Conservation (phyloP, 208 protist genomes). For the Lotmaria passim region DNA sequence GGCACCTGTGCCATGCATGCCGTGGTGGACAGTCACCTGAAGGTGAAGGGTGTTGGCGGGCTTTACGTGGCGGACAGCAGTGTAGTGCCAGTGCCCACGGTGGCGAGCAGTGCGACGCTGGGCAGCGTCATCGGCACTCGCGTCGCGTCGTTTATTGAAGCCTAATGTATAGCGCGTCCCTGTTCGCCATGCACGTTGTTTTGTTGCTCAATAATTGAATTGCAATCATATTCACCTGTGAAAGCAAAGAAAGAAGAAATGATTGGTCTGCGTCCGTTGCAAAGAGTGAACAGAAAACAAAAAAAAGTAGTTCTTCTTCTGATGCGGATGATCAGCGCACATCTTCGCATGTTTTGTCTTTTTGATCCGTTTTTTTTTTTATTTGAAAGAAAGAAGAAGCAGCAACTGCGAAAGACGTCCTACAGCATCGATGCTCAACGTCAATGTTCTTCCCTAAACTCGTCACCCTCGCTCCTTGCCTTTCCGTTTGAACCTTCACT, state of each 20-base stretch:
- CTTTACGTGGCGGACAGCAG: slow-evolving; percentile 70
- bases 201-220: slow-evolving; percentile 6
- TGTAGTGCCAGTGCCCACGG: slow-evolving; percentile 74
- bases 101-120: slow-evolving; percentile 59
- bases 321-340: too few relatives aligned
- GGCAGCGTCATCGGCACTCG: slow-evolving; percentile 63
- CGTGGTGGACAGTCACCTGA: slow-evolving; percentile 60
- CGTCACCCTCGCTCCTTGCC: too few relatives aligned
- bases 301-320: too few relatives aligned
- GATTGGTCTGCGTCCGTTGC: too few relatives aligned
- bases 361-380: too few relatives aligned
- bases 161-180: neutral
- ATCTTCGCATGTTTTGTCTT: too few relatives aligned
- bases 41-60: slow-evolving; percentile 61
- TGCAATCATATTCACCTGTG: too few relatives aligned
- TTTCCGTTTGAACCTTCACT: neutral
- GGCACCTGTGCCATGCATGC: slow-evolving; percentile 77
- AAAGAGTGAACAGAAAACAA: too few relatives aligned
- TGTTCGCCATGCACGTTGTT: neutral
- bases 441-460: too few relatives aligned
- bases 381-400: too few relatives aligned
- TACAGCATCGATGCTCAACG: too few relatives aligned
- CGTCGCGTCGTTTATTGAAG: slow-evolving; percentile 44
- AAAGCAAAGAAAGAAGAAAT: neutral
- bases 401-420: too few relatives aligned